Evolutionary conservation across 352 stramenopile genomes (phyloP).

Genomic region (Pythium graminicola): DNA sequence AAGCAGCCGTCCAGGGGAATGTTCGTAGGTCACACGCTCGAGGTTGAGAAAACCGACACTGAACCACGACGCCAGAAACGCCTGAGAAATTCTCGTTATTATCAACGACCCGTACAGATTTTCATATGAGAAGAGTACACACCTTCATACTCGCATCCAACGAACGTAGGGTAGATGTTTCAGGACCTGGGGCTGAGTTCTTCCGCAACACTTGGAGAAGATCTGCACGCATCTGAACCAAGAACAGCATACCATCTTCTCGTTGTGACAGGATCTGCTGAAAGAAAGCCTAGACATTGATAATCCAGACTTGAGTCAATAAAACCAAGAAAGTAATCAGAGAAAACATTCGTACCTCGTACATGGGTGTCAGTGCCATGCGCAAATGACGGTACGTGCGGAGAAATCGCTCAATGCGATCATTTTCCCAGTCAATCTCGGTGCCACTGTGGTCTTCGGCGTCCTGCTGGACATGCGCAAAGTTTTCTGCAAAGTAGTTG

Average conservation of each 20-base stretch:
- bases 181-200: conserved; percentile 27
- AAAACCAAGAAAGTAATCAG: too few relatives aligned
- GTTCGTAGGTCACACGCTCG: conserved; percentile 91
- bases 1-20: conserved; percentile 87
- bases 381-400: conserved; percentile 60
- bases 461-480: conserved; percentile 38
- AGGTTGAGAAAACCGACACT: conserved; percentile 88
- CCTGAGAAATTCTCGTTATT: too few relatives aligned
- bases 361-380: conserved; percentile 49
- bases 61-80: conserved; percentile 90
- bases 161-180: conserved; percentile 50
- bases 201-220: conserved; percentile 61
- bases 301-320: not conserved
- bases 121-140: too few relatives aligned
- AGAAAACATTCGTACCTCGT: conserved; percentile 34
- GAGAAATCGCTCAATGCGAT: conserved; percentile 70
- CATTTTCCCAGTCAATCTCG: conserved; percentile 58
- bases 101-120: too few relatives aligned
- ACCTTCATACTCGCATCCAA: conserved; percentile 76
- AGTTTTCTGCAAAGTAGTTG: conserved; percentile 46
- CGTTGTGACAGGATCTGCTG: conserved; percentile 77
- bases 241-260: conserved; percentile 77
- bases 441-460: conserved; percentile 13
- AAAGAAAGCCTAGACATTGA: conserved; percentile 56
- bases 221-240: conserved; percentile 71